Percentiles rank a stretch among this genome's conserved stretches.
Evolutionary conservation across 1,284 basidiomycete species (phyloP).

Genomic region (Meira miltonrushii): DNA sequence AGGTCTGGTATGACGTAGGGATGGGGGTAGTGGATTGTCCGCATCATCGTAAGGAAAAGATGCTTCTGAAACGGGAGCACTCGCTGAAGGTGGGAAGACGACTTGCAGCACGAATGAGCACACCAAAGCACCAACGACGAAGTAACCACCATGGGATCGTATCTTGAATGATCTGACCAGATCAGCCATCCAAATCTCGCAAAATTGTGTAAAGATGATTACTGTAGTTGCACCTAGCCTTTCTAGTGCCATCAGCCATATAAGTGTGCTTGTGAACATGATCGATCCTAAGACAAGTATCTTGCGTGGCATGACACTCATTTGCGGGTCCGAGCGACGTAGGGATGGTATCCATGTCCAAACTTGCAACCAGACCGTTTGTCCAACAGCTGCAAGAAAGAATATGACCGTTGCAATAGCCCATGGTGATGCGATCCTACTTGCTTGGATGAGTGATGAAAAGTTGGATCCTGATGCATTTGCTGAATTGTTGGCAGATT

Average conservation of each 20-base stretch:
- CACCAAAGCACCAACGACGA: slow-evolving; percentile 1
- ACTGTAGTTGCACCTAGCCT: slow-evolving; percentile 41
- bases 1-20: slow-evolving; percentile 24
- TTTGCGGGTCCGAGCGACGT: slow-evolving; percentile 20
- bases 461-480: neutral
- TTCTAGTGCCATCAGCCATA: slow-evolving; percentile 45
- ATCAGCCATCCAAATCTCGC: slow-evolving; percentile 49
- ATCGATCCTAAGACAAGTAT: slow-evolving; percentile 30
- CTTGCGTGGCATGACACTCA: slow-evolving; percentile 23
- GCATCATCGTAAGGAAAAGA: slow-evolving; percentile 18
- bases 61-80: neutral
- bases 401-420: slow-evolving; percentile 37
- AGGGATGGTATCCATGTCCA: slow-evolving; percentile 43
- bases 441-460: neutral
- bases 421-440: slow-evolving; percentile 21
- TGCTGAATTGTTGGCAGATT: neutral
- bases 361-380: slow-evolving; percentile 34
- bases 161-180: slow-evolving; percentile 26
- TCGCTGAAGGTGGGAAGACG: slow-evolving; percentile 8
- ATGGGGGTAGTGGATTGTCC: slow-evolving; percentile 26
- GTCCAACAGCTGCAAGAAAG: slow-evolving; percentile 34
- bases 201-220: slow-evolving; percentile 49
- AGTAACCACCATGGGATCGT: slow-evolving; percentile 13
- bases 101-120: slow-evolving; percentile 8
- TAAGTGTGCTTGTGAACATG: slow-evolving; percentile 32